Percentiles rank a stretch among this genome's conserved stretches.
phyloP scores from a whole-genome alignment of 176 grass and related monocot genomes.

The Phoenix dactylifera region DNA sequence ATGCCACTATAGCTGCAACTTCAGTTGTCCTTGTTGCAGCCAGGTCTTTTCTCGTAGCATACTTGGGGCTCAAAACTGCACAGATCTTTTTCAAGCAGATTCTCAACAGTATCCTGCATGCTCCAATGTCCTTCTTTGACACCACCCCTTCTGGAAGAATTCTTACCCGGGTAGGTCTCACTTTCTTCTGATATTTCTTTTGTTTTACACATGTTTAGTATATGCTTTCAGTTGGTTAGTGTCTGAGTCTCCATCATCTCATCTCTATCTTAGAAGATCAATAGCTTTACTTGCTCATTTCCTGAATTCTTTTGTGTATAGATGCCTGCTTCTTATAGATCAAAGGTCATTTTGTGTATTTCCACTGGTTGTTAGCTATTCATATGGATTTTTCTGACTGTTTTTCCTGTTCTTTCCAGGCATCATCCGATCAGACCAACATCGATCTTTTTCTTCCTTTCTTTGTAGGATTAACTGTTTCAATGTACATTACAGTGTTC shows the following conservation, averaged over 20 bases:
- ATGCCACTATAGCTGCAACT: conserved; percentile 30
- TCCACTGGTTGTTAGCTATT: neutral
- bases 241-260: too few species aligned
- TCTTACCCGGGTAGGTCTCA: conserved; percentile 67
- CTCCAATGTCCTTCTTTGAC: conserved; percentile 96
- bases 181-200: neutral
- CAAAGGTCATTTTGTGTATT: neutral
- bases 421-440: conserved; percentile 90
- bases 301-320: too few species aligned
- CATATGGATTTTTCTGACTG: neutral
- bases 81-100: conserved; percentile 77
- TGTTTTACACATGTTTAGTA: too few species aligned
- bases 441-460: conserved; percentile 86
- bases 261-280: too few species aligned
- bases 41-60: conserved; percentile 48
- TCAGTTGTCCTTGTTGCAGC: conserved; percentile 43
- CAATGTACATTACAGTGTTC: conserved; percentile 82
- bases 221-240: too few species aligned
- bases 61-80: conserved; percentile 70
- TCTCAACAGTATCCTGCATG: conserved; percentile 81
- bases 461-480: conserved; percentile 60
- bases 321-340: too few species aligned
- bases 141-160: conserved; percentile 93
- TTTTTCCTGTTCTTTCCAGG: conserved; percentile 20
- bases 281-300: too few species aligned